Evolutionary conservation across 2,329 filamentous ascomycete genomes (phyloP), one percentile per base, ranked within the genome.

Genomic region (Nemania sp.): DNA sequence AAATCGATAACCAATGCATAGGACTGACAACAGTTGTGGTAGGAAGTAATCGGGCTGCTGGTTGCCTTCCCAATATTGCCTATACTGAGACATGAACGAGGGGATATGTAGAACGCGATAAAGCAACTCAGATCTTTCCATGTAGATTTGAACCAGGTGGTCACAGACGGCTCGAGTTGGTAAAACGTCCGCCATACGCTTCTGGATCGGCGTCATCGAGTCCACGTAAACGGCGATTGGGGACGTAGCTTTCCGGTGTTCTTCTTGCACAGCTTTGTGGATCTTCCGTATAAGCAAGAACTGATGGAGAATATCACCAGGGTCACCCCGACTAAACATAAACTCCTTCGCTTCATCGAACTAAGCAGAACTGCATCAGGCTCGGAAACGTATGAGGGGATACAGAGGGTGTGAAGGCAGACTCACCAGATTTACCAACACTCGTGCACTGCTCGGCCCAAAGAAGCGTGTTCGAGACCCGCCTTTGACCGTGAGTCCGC

Each of bases 161-260:
- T 84, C 82, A 71, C 83, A 86, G 9, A 82, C 78, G 0, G 73
- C 59, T 67, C 78, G 81, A 34, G 77, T 79, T 0, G 83, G 83
- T 17, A 85, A 67, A 13, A 85, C 83, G 59, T 85, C 82, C 32
- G 77, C 78, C 83, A 86, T 86, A 48, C 83, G 81, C 69, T 83
- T 83, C 58, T 80, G 79, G 2, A 85, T 77, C 0, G 83, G 82
- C 69, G 83, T 81, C 75, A 84, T 81, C n/a, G 82, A 85, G 66
- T 85, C 81, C 29, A 84, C 82, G 65, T 81, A 85, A 34, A 85
- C 82, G 2, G 81, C 76, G 46, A 85, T 84, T 0, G 83, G 82
- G 5, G 79, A 72, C 42, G 83, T 71, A 0, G 76, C 77, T 65
- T 79, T 78, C 54, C 74, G 74, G 66, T 81, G 78, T 32, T 82